Conservation (phyloP, 2,329 filamentous ascomycete species). For the Cryphonectria naterciae region DNA sequence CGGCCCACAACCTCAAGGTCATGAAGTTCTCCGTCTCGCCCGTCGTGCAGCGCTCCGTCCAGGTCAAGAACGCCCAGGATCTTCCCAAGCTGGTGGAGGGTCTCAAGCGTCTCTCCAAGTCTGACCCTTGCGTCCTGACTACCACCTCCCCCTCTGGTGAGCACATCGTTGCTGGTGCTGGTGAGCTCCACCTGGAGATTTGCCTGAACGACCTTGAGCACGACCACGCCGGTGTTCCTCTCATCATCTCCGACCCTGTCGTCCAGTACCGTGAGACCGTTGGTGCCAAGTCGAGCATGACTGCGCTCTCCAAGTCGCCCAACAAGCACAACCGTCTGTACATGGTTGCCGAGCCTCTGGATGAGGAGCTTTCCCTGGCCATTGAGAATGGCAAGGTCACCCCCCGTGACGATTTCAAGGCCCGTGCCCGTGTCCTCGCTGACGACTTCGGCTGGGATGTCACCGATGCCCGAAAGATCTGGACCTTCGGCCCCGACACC, state of each 20-base stretch:
- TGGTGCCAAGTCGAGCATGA: constrained; percentile 81
- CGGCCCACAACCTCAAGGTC: constrained; percentile 99
- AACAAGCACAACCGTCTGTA: constrained; percentile 99
- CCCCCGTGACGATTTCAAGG: constrained; percentile 98
- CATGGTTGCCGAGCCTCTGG: constrained; percentile 87
- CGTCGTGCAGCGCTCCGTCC: constrained; percentile 96
- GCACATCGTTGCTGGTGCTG: constrained; percentile 98
- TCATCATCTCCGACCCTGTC: constrained; percentile 97
- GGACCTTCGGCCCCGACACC: constrained; percentile 99
- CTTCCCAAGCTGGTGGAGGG: constrained; percentile 99
- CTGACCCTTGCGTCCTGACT: constrained; percentile 96
- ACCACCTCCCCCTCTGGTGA: constrained; percentile 90
- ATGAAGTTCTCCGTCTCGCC: constrained; percentile 99
- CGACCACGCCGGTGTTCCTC: constrained; percentile 97
- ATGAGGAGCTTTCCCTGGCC: constrained; percentile 86
- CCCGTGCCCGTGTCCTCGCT: constrained; percentile 91
- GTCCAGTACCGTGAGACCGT: constrained; percentile 99
- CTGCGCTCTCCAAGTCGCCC: constrained; percentile 97
- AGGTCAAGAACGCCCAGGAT: constrained; percentile 99
- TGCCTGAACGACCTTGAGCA: constrained; percentile 99
- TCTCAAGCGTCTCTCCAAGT: constrained; percentile 99
- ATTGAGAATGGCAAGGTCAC: constrained; percentile 92
- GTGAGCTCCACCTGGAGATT: constrained; percentile 99
- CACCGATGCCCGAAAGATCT: constrained; percentile 99
- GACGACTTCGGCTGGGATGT: constrained; percentile 99